Conservation (phyloP, 352 stramenopile genomes). For the Globisporangium paddicum region DNA sequence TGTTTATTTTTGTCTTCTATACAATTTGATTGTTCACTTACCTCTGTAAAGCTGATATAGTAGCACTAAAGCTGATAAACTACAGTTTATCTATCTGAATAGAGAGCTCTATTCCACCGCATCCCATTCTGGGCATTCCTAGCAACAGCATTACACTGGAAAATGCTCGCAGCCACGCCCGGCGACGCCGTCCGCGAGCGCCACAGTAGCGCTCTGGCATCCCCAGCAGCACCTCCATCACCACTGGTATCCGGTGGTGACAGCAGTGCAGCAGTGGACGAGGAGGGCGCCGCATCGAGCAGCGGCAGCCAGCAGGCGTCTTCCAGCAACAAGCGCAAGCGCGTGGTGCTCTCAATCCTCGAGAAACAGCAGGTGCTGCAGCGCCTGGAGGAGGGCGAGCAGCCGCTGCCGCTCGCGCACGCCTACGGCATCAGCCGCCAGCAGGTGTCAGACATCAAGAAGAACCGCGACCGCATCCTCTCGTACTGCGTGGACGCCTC, state of each 20-base stretch:
- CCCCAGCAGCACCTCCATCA: neutral
- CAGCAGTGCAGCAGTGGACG: neutral
- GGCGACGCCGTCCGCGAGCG: too few relatives aligned
- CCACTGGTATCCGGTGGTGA: neutral
- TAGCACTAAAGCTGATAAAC: too few relatives aligned
- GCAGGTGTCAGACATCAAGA: constrained; percentile 86
- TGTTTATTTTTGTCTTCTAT: too few relatives aligned
- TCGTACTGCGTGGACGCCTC: constrained; percentile 73
- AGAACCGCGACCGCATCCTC: constrained; percentile 76
- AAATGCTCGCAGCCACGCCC: too few relatives aligned
- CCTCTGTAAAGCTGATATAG: too few relatives aligned
- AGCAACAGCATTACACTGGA: too few relatives aligned
- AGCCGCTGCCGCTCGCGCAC: constrained; percentile 52
- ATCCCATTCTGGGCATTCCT: too few relatives aligned
- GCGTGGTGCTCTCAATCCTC: constrained; percentile 77
- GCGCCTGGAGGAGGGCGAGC: constrained; percentile 61
- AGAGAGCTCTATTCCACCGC: too few relatives aligned
- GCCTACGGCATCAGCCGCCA: constrained; percentile 72
- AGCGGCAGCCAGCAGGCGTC: neutral
- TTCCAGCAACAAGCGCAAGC: constrained; percentile 54
- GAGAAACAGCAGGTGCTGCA: constrained; percentile 82
- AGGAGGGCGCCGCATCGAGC: neutral
- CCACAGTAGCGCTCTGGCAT: neutral
- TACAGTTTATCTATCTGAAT: too few relatives aligned
- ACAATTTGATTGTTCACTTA: too few relatives aligned